phyloP scores from a whole-genome alignment of 768 basidiomycete species.

The Tulasnella sp. region DNA sequence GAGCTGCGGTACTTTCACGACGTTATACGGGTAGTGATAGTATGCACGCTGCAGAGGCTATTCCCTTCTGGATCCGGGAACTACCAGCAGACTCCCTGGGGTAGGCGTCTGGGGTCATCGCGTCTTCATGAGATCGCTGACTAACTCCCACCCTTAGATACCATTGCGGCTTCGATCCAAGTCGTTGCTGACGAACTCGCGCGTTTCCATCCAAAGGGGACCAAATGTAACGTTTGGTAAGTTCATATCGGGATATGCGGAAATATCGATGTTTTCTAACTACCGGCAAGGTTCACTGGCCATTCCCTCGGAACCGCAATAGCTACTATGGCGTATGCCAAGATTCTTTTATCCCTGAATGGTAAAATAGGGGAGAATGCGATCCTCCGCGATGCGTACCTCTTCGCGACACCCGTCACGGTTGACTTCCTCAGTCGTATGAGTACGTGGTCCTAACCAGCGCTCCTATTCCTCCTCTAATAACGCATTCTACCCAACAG shows the following conservation, averaged over 20 bases:
- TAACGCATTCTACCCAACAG: no score
- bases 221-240: slow-evolving; percentile 16
- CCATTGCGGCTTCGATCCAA: slow-evolving; percentile 15
- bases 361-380: slow-evolving; percentile 9
- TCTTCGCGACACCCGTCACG: slow-evolving; percentile 20
- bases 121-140: neutral
- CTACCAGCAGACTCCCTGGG: neutral
- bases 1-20: neutral
- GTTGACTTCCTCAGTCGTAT: neutral
- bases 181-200: slow-evolving; percentile 14
- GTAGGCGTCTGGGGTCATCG: neutral
- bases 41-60: neutral
- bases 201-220: slow-evolving; percentile 2
- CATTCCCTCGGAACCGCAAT: slow-evolving; percentile 18
- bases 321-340: slow-evolving; percentile 16
- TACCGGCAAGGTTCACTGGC: slow-evolving; percentile 15
- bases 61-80: neutral
- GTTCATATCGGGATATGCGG: neutral
- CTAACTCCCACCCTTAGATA: neutral
- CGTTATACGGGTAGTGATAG: neutral
- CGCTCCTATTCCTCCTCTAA: no score
- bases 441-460: neutral
- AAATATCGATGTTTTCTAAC: neutral
- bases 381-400: slow-evolving; percentile 20
- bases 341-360: neutral